phyloP scores from a whole-genome alignment of 495 filamentous ascomycete species.

The Aspergillus nanangensis region DNA sequence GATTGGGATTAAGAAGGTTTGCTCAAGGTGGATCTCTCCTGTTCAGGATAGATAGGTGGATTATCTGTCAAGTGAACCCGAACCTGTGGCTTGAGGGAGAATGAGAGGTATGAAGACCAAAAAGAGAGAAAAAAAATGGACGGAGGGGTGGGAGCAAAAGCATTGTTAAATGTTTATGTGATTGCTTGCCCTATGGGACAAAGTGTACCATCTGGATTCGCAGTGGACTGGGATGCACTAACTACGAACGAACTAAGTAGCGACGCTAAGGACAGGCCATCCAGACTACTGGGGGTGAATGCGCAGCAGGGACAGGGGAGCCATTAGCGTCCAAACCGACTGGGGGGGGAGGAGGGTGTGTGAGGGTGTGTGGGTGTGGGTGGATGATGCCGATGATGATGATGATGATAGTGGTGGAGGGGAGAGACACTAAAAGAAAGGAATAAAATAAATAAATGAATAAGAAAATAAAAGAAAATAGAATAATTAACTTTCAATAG shows the following conservation, averaged over 20 bases:
- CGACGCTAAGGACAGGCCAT: slow-evolving; percentile 13
- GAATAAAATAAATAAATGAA: slow-evolving; percentile 13
- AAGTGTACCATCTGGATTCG: slow-evolving; percentile 15
- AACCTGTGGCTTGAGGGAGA: slow-evolving; percentile 3
- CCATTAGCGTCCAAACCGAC: slow-evolving; percentile 15
- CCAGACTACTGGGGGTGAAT: slow-evolving; percentile 11
- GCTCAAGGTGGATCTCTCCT: neutral
- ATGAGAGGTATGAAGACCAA: slow-evolving; percentile 6
- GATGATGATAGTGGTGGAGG: slow-evolving; percentile 13
- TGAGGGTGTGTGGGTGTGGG: slow-evolving; percentile 11
- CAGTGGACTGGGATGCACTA: slow-evolving; percentile 16
- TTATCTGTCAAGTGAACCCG: neutral
- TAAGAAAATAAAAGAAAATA: too few relatives aligned
- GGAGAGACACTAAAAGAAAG: too few relatives aligned
- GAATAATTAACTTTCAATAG: too few relatives aligned
- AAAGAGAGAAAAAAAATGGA: slow-evolving; percentile 11
- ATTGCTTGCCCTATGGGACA: slow-evolving; percentile 24
- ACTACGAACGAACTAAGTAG: slow-evolving; percentile 18
- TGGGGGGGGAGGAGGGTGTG: too few relatives aligned
- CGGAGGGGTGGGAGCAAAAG: slow-evolving; percentile 23
- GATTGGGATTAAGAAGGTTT: neutral
- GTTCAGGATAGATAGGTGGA: neutral
- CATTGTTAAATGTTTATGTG: slow-evolving; percentile 30
- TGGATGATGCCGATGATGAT: slow-evolving; percentile 18
- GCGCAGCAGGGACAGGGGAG: slow-evolving; percentile 10